Evolutionary conservation across 1,284 basidiomycete genomes (phyloP).

Genomic region (Cutaneotrichosporon sp.): DNA sequence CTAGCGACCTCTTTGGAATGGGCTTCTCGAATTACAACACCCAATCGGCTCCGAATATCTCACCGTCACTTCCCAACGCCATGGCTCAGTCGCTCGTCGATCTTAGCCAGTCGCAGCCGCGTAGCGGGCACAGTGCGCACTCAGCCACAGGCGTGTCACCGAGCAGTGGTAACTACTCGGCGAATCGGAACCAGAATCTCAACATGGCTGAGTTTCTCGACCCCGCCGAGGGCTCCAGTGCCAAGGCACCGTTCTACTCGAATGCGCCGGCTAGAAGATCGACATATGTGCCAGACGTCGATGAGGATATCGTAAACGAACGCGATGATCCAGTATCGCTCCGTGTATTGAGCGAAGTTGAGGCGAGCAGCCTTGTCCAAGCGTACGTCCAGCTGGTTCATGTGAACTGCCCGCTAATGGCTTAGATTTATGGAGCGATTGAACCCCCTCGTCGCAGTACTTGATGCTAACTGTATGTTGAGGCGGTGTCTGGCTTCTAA

Average conservation of each 20-base stretch:
- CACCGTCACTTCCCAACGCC: not conserved
- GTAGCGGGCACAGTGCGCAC: not conserved
- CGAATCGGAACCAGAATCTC: slow-evolving; percentile 14
- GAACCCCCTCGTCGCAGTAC: slow-evolving; percentile 29
- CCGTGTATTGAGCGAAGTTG: slow-evolving; percentile 24
- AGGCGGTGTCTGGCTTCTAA: not conserved
- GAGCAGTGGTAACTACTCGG: not conserved
- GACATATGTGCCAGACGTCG: not conserved
- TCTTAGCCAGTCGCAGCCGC: not conserved
- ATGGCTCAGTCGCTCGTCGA: slow-evolving; percentile 5
- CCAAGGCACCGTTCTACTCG: slow-evolving; percentile 23
- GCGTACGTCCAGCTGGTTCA: slow-evolving; percentile 11
- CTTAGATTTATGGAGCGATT: slow-evolving; percentile 29
- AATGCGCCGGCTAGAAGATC: slow-evolving; percentile 13
- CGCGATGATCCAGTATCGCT: slow-evolving; percentile 26
- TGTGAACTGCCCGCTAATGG: slow-evolving; percentile 4
- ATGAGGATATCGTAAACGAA: slow-evolving; percentile 10
- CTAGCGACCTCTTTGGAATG: slow-evolving; percentile 1
- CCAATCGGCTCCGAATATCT: not conserved
- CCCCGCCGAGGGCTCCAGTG: slow-evolving; percentile 18
- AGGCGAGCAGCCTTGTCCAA: slow-evolving; percentile 26
- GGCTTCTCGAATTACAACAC: not conserved
- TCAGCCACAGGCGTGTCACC: not conserved
- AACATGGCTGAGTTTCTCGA: slow-evolving; percentile 29
- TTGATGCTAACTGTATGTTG: slow-evolving; percentile 24